phyloP scores from a whole-genome alignment of 2,329 filamentous ascomycete genomes.

The Colletotrichum sp. region DNA sequence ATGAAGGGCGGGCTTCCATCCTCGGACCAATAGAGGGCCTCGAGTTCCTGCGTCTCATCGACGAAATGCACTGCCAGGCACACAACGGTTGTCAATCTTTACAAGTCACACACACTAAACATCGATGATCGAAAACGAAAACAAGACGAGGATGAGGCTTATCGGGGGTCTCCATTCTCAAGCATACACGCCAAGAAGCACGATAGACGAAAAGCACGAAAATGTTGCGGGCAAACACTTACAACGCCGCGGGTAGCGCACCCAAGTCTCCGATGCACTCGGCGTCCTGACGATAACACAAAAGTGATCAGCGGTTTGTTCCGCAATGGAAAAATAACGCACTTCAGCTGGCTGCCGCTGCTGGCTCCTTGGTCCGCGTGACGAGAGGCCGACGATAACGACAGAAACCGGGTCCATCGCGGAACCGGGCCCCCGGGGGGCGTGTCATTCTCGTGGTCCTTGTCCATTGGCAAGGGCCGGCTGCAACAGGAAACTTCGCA shows the following conservation, averaged over 20 bases:
- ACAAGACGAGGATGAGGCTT: background rate
- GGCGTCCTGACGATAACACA: background rate
- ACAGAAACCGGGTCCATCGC: background rate
- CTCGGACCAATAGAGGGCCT: conserved; percentile 11
- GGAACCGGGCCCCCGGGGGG: background rate
- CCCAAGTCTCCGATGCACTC: background rate
- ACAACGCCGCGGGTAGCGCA: conserved; percentile 13
- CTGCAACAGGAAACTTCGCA: background rate
- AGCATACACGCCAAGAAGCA: background rate
- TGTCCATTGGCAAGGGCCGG: background rate
- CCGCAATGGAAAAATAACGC: background rate
- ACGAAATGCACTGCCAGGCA: background rate
- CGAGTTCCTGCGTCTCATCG: conserved; percentile 14
- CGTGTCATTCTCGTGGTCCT: background rate
- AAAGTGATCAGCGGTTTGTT: conserved; percentile 1
- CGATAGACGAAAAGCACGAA: background rate
- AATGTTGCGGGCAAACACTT: background rate
- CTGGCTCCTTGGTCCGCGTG: background rate
- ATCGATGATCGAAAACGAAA: background rate
- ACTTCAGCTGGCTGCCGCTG: background rate
- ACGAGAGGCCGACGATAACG: background rate
- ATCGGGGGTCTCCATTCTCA: background rate
- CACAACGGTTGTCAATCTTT: background rate
- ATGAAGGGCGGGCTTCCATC: background rate
- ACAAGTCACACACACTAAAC: background rate